Percentiles rank a stretch among this genome's conserved stretches.
These are phyloP conservation scores for Trametes cubensis DNA, from an alignment of 768 basidiomycete species.

Conservation along the genomic window DNA sequence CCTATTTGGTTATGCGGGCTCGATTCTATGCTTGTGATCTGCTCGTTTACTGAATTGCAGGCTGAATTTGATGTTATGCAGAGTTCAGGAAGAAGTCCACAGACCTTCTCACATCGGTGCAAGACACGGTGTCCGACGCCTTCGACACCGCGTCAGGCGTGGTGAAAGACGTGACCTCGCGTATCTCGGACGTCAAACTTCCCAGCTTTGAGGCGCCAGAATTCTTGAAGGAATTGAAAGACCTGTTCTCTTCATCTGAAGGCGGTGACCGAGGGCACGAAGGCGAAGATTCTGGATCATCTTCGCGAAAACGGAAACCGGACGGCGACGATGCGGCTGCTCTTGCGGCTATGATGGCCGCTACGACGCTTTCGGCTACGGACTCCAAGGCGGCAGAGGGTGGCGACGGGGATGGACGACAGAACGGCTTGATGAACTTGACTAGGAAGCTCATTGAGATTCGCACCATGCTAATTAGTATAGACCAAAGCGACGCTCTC, in stretches of 20 bases:
- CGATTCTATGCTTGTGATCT: too few species aligned
- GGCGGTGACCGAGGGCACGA: conserved; percentile 26
- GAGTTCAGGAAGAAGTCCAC: conserved; percentile 72
- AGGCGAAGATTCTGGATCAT: conserved; percentile 39
- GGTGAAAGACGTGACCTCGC: conserved; percentile 43
- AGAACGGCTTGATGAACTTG: conserved; percentile 89
- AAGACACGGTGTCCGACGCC: conserved; percentile 70
- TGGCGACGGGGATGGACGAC: conserved; percentile 45
- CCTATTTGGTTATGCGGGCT: too few species aligned
- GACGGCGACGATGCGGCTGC: conserved; percentile 60
- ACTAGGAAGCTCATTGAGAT: conserved; percentile 97
- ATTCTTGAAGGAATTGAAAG: conserved; percentile 75
- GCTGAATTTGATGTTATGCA: conserved; percentile 32
- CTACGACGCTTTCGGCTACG: conserved; percentile 76
- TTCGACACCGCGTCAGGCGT: conserved; percentile 74
- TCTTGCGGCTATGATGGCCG: conserved; percentile 75
- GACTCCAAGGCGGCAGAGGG: conserved; percentile 48
- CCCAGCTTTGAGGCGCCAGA: conserved; percentile 59
- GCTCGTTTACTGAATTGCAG: too few species aligned
- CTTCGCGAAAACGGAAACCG: conserved; percentile 46
- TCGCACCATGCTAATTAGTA: conserved; percentile 88
- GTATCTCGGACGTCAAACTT: conserved; percentile 22
- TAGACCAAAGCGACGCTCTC: conserved; percentile 93
- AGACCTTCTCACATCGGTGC: conserved; percentile 65
- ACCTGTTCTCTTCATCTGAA: conserved; percentile 47